Evolutionary conservation across 495 filamentous ascomycete genomes (phyloP), one percentile per base, ranked within the genome.

Genomic region (Pyrenula aspistea): DNA sequence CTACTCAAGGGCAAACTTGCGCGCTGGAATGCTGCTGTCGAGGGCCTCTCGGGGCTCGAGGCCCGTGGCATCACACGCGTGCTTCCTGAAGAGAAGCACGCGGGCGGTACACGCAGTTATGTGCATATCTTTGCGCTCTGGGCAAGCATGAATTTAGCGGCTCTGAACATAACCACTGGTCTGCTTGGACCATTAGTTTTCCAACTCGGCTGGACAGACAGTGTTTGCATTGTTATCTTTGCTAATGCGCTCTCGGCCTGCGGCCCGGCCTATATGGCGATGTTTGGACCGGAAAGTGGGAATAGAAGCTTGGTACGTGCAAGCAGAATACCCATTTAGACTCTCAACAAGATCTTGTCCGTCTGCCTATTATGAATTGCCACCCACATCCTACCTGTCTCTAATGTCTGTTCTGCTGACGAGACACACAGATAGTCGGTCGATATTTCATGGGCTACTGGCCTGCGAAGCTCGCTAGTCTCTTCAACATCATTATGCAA

Each of bases 381-480:
- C n/a, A n/a, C n/a, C n/a, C n/a, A n/a, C n/a, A n/a, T n/a, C n/a
- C n/a, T n/a, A n/a, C n/a, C n/a, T n/a, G n/a, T n/a, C n/a, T n/a
- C n/a, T n/a, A n/a, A n/a, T n/a, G n/a, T n/a, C n/a, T n/a, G n/a
- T n/a, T n/a, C n/a, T n/a, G n/a, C n/a, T n/a, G n/a, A n/a, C n/a
- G n/a, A n/a, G n/a, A n/a, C n/a, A n/a, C n/a, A n/a, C 62, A 84
- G 83, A 81, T 90, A 49, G 77, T 87, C 48, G 71, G 81, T 2
- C 78, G 86, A 3, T 89, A 84, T 63, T 80, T 82, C 53, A 89
- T 90, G 84, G 87, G 87, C 3, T 90, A 85, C 69, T 89, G 83
- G 69, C 86, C 87, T 0, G 78, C 79, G 51, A 89, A 87, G 67
- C 59, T 89, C 10, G 80, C 84, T 55, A 81, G 79, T 25, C 25